Conservation (phyloP, 345 rosid species). For the Viola odorata region DNA sequence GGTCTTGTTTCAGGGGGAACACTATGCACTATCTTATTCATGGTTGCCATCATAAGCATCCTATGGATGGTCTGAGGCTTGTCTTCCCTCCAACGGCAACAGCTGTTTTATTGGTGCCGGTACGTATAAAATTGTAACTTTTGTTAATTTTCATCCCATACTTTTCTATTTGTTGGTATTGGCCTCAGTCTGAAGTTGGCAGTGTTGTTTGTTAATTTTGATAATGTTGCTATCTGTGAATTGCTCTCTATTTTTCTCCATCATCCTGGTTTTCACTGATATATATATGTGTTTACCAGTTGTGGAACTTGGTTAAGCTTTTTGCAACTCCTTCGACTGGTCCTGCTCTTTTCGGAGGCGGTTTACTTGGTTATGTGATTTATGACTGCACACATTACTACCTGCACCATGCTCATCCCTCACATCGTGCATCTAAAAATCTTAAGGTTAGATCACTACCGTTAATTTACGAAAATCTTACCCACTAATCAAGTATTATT, state of each 20-base stretch:
- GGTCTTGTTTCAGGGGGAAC: constrained; percentile 51
- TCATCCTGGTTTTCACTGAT: not conserved
- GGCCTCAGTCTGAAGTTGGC: too few relatives aligned
- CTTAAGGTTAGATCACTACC: constrained; percentile 52
- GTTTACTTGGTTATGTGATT: constrained; percentile 79
- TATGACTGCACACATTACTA: constrained; percentile 92
- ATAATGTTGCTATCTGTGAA: too few relatives aligned
- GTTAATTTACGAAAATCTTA: too few relatives aligned
- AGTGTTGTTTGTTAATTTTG: too few relatives aligned
- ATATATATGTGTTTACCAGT: constrained; percentile 40
- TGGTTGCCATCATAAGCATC: constrained; percentile 94
- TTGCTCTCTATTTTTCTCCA: not conserved
- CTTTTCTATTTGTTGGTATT: not conserved
- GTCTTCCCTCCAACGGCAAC: constrained; percentile 84
- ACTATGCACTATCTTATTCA: constrained; percentile 77
- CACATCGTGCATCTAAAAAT: constrained; percentile 40
- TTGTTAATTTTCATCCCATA: too few relatives aligned
- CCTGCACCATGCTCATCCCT: constrained; percentile 90
- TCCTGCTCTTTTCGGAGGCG: constrained; percentile 87
- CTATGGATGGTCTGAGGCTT: constrained; percentile 80
- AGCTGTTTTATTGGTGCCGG: constrained; percentile 59
- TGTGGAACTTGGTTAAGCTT: constrained; percentile 61
- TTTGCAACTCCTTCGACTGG: constrained; percentile 58
- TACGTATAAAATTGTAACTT: too few relatives aligned
- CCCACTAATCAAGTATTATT: too few relatives aligned